phyloP scores from a whole-genome alignment of 2,329 filamentous ascomycete genomes.

The Pseudogymnoascus sp. region DNA sequence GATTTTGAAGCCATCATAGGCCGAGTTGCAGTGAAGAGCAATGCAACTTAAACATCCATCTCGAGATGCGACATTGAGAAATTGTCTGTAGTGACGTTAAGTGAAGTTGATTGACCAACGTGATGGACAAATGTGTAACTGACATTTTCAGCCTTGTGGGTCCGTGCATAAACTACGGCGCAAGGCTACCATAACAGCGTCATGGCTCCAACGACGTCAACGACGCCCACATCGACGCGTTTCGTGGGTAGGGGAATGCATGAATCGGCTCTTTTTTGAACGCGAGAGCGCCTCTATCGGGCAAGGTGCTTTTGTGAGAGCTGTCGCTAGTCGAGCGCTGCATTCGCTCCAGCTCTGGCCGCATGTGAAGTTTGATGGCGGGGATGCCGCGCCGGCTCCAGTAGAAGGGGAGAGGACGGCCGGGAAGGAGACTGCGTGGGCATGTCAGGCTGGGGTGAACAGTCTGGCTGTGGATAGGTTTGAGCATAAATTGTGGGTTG shows the following conservation, averaged over 20 bases:
- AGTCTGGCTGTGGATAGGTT: slow-evolving; percentile 73
- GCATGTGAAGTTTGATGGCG: slow-evolving; percentile 62
- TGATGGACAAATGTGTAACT: not conserved
- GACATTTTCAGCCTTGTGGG: slow-evolving; percentile 3
- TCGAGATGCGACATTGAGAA: not conserved
- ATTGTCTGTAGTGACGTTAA: not conserved
- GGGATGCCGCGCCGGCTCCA: slow-evolving; percentile 30
- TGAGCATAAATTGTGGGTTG: slow-evolving; percentile 60
- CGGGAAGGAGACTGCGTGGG: slow-evolving; percentile 35
- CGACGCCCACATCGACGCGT: not conserved
- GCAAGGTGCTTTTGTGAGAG: slow-evolving; percentile 54
- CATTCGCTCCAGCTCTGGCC: slow-evolving; percentile 60
- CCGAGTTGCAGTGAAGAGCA: not conserved
- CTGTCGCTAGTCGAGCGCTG: slow-evolving; percentile 57
- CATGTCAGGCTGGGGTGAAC: slow-evolving; percentile 72
- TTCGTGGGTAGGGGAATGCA: slow-evolving; percentile 42
- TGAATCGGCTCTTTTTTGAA: slow-evolving; percentile 69
- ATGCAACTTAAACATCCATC: not conserved
- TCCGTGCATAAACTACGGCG: not conserved
- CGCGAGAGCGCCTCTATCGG: slow-evolving; percentile 62
- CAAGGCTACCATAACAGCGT: not conserved
- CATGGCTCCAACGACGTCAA: not conserved
- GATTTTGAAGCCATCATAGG: not conserved
- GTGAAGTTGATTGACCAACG: not conserved
- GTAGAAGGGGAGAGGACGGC: slow-evolving; percentile 11